A percentile compares a stretch with the other conserved stretches of the same genome.
Conservation (phyloP, 768 basidiomycete genomes). For the Mycena latifolia region DNA sequence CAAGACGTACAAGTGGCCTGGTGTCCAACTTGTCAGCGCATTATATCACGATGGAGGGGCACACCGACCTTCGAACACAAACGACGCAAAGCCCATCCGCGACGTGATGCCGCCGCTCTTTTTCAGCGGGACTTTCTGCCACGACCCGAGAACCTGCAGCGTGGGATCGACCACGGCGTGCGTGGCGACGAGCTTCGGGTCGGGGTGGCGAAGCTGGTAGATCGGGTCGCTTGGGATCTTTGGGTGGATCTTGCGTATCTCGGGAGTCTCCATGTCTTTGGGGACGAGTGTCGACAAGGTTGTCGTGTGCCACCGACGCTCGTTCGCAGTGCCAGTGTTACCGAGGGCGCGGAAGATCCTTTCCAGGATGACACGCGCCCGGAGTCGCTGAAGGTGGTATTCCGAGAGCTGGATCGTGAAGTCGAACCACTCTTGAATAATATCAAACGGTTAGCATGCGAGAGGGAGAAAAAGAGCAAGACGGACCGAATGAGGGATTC, state of each 20-base stretch:
- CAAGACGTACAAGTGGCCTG: slow-evolving; percentile 45
- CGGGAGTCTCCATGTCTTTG: slow-evolving; percentile 25
- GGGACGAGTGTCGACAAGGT: slow-evolving; percentile 28
- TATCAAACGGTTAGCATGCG: not conserved
- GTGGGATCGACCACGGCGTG: slow-evolving; percentile 36
- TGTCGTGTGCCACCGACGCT: slow-evolving; percentile 41
- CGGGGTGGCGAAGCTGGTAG: slow-evolving; percentile 45
- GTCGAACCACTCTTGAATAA: slow-evolving; percentile 14
- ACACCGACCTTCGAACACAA: slow-evolving; percentile 45
- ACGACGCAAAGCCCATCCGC: slow-evolving; percentile 42
- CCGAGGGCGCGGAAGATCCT: slow-evolving; percentile 47
- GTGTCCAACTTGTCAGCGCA: too few species aligned
- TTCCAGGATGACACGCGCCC: slow-evolving; percentile 35
- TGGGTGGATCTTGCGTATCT: slow-evolving; percentile 20
- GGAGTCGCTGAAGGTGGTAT: slow-evolving; percentile 41
- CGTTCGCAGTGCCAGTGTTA: slow-evolving; percentile 49
- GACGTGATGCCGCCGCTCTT: slow-evolving; percentile 31
- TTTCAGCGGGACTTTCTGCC: slow-evolving; percentile 47
- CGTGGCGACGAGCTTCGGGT: slow-evolving; percentile 39
- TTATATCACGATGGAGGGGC: not conserved
- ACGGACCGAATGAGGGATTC: slow-evolving; percentile 29
- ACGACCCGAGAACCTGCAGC: slow-evolving; percentile 51
- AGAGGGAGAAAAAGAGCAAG: not conserved
- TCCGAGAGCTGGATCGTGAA: slow-evolving; percentile 12
- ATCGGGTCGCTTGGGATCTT: slow-evolving; percentile 10